Evolutionary conservation across 305 asterid species (phyloP), one percentile per base, ranked within the genome.

Genomic region (Withania somnifera): DNA sequence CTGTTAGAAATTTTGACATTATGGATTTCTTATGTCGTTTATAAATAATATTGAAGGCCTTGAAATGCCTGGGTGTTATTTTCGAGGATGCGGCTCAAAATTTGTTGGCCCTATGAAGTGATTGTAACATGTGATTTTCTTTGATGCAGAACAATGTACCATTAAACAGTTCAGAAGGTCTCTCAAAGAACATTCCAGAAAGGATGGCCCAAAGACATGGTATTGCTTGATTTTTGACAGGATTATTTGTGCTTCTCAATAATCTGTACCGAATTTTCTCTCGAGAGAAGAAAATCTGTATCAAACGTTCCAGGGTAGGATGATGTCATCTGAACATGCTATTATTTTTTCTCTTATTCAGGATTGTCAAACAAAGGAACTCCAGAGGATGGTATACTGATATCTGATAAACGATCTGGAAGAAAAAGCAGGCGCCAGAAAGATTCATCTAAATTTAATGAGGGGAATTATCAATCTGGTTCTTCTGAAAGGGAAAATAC

Each of bases 351-450:
- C 84, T 80, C 83, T 87, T 82, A 51, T 79, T 34, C 89, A 89
- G 93, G 87, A 79, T 87, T 82, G 71, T 67, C 86, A 47, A 86
- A 88, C 88, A 92, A 87, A 76, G 90, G 83, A 83, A 82, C 84
- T 86, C 83, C 84, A 56, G 91, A 86, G 63, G 93, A 89, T 77
- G 89, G 86, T 66, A 85, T 82, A 52, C 86, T 86, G 52, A 85
- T 86, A 81, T 79, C 94, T 78, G 97, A 90, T 24, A 90, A 90
- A 42, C 90, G 91, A 52, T 56, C 95, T 69, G 94, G 97, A 82
- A 90, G 94, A 88, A 91, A 93, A 87, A 87, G 90, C 69, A 91
- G 94, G 81, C 92, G 94, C 78, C 91, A 87, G 45, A 95, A 88
- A 84, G 91, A 87, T 83, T 83, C 85, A 17, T 81, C 90, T 60